Conservation (phyloP, 768 basidiomycete species). For the Rhodosporidiobolus sp. region DNA sequence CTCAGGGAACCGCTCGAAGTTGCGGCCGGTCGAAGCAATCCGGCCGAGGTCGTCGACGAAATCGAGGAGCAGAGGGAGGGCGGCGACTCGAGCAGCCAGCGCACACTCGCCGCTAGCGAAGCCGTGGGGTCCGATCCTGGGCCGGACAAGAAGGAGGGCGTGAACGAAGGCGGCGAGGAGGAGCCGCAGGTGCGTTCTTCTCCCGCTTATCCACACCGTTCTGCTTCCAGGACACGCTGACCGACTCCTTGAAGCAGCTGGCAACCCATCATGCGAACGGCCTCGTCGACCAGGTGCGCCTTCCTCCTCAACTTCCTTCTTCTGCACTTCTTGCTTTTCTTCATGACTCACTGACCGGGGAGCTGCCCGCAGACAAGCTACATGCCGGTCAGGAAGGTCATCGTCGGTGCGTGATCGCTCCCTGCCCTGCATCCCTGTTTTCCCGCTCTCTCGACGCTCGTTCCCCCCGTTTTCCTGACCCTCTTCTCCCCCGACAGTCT, state of each 20-base stretch:
- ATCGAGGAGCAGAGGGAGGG: slow-evolving; percentile 7
- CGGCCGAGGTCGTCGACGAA: background rate
- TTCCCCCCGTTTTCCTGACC: background rate
- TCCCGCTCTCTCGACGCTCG: background rate
- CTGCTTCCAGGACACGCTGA: background rate
- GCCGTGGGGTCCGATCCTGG: background rate
- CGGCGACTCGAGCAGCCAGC: background rate
- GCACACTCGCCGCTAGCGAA: background rate
- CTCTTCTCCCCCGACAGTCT: no score
- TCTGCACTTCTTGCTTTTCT: background rate
- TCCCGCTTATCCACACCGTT: no score
- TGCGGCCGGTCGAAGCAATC: background rate
- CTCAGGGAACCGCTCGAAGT: slow-evolving; percentile 12
- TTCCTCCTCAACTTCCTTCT: no score
- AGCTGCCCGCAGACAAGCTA: background rate
- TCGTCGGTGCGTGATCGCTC: no score
- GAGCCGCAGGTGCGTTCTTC: background rate
- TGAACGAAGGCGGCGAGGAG: background rate
- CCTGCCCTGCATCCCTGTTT: no score
- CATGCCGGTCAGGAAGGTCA: slow-evolving; percentile 11
- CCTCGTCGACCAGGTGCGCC: slow-evolving; percentile 13
- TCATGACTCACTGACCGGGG: no score
- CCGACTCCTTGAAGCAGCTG: background rate
- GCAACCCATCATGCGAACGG: slow-evolving; percentile 15
- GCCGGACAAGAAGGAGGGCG: background rate